Evolutionary conservation across 116 monocot species (phyloP).

Genomic region (Cymodocea nodosa): DNA sequence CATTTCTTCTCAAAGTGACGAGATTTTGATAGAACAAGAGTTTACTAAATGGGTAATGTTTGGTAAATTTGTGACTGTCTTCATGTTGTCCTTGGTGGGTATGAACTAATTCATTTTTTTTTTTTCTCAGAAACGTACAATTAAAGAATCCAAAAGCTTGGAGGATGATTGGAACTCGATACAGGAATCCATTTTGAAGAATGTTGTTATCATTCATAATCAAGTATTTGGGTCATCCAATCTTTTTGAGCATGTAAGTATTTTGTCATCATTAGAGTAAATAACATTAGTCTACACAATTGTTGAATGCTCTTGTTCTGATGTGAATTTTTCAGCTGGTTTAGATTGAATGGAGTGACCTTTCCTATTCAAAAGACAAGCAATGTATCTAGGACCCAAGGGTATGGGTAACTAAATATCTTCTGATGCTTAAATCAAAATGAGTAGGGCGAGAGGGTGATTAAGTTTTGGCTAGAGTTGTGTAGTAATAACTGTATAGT

Average conservation of each 20-base stretch:
- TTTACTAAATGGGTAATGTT: constrained; percentile 22
- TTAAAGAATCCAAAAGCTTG: neutral
- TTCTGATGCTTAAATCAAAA: too few relatives aligned
- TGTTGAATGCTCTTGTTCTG: too few relatives aligned
- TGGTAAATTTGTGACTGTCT: neutral
- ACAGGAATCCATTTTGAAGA: constrained; percentile 53
- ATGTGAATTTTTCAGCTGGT: too few relatives aligned
- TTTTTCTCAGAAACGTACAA: neutral
- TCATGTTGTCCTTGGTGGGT: neutral
- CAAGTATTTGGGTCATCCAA: constrained; percentile 58
- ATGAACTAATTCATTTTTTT: neutral
- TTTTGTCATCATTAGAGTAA: neutral
- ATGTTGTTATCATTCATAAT: constrained; percentile 47
- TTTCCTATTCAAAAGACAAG: too few relatives aligned
- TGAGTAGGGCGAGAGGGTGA: too few relatives aligned
- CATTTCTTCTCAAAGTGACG: constrained; percentile 25
- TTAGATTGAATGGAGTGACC: too few relatives aligned
- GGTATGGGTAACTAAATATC: too few relatives aligned
- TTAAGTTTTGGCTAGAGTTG: too few relatives aligned
- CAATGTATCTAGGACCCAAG: too few relatives aligned
- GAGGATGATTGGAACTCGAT: constrained; percentile 49
- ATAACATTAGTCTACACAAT: too few relatives aligned
- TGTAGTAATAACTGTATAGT: too few relatives aligned
- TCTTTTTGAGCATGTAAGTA: constrained; percentile 40
- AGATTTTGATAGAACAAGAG: constrained; percentile 33